phyloP scores from a whole-genome alignment of 2,329 filamentous ascomycete genomes.

The Alternaria burnsii region DNA sequence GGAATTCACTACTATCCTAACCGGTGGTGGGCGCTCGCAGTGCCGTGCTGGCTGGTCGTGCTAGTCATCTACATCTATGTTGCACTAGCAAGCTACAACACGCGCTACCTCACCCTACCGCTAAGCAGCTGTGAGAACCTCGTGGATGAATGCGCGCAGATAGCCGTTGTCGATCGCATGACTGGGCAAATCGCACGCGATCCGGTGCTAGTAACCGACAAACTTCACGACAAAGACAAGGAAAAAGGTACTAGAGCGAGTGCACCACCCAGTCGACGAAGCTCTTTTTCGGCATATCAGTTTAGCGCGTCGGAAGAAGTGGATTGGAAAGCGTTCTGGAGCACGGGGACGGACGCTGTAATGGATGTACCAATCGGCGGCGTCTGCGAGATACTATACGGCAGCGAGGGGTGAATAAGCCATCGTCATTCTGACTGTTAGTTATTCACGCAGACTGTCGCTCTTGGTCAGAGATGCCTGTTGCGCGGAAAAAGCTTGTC shows the following conservation, averaged over 20 bases:
- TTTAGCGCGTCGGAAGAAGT: constrained; percentile 55
- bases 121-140: constrained; percentile 85
- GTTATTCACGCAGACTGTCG: constrained; percentile 11
- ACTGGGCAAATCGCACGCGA: constrained; percentile 66
- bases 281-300: constrained; percentile 44
- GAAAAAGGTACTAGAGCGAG: constrained; percentile 53
- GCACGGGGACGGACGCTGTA: constrained; percentile 91
- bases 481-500: constrained; percentile 26
- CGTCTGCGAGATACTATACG: constrained; percentile 94
- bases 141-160: constrained; percentile 86
- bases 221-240: constrained; percentile 37
- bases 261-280: constrained; percentile 46
- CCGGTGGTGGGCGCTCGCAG: constrained; percentile 95
- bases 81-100: constrained; percentile 89
- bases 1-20: constrained; percentile 98
- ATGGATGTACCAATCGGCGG: constrained; percentile 96
- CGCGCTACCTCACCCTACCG: constrained; percentile 83
- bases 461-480: background rate
- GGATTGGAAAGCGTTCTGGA: constrained; percentile 88
- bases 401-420: constrained; percentile 55
- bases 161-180: constrained; percentile 77
- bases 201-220: constrained; percentile 32
- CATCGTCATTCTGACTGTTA: constrained; percentile 27
- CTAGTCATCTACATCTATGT: constrained; percentile 91
- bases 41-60: constrained; percentile 91